phyloP scores from a whole-genome alignment of 345 rosid species.

The Boechera divaricarpa region DNA sequence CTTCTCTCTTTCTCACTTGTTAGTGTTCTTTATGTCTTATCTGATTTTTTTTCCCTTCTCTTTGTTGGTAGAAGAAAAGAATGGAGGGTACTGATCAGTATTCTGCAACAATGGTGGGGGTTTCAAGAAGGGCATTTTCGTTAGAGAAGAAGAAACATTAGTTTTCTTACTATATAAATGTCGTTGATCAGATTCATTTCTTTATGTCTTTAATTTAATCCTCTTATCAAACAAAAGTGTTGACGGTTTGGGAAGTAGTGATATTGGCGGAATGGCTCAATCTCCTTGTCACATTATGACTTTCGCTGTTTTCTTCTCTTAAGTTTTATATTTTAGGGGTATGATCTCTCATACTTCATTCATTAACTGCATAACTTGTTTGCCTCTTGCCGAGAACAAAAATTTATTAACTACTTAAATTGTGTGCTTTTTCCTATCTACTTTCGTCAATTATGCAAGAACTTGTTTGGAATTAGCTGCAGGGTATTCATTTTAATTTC shows the following conservation, averaged over 20 bases:
- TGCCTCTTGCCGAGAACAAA: neutral
- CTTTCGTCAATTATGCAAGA: slow-evolving; percentile 5
- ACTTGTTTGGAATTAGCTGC: neutral
- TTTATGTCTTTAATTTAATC: slow-evolving; percentile 1
- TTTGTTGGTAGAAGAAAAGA: slow-evolving; percentile 19
- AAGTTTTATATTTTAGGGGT: neutral
- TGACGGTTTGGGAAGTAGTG: slow-evolving; percentile 38
- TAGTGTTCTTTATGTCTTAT: slow-evolving; percentile 5
- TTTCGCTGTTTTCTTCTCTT: neutral
- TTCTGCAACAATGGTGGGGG: slow-evolving; percentile 24
- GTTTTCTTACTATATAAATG: neutral
- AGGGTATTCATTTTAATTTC: neutral
- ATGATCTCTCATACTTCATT: slow-evolving; percentile 16
- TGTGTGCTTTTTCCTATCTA: neutral
- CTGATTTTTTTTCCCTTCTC: neutral
- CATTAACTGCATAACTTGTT: slow-evolving; percentile 5
- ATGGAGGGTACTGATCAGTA: slow-evolving; percentile 18
- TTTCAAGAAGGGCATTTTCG: slow-evolving; percentile 15
- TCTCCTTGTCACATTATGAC: slow-evolving; percentile 33
- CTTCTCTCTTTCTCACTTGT: slow-evolving; percentile 1
- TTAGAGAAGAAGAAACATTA: slow-evolving; percentile 18
- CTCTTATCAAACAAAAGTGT: slow-evolving; percentile 9
- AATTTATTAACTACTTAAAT: neutral
- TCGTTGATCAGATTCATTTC: slow-evolving; percentile 25
- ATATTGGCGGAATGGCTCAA: slow-evolving; percentile 47